These are phyloP conservation scores for Suhomyces choctaworum DNA, from an alignment of 1,139 yeast species.

Conservation along the genomic window DNA sequence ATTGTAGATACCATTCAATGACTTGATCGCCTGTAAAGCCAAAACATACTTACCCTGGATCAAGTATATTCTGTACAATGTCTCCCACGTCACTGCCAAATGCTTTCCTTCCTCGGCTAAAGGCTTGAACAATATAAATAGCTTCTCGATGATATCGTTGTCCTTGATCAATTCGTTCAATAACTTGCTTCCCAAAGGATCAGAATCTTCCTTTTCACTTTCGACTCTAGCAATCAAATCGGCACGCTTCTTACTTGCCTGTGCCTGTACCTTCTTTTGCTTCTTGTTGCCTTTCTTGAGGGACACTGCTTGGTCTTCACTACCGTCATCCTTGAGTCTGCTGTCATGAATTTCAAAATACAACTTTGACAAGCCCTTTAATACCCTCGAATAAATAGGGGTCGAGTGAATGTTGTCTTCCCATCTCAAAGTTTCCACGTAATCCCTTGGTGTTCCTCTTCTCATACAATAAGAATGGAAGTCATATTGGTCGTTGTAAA, in stretches of 20 bases:
- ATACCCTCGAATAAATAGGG: slow-evolving; percentile 70
- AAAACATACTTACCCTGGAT: slow-evolving; percentile 47
- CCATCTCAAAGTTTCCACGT: slow-evolving; percentile 76
- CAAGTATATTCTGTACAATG: slow-evolving; percentile 40
- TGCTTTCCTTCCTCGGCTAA: slow-evolving; percentile 38
- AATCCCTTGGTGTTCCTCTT: slow-evolving; percentile 86
- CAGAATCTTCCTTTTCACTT: slow-evolving; percentile 47
- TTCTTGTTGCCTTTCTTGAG: slow-evolving; percentile 30
- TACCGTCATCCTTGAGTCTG: slow-evolving; percentile 16
- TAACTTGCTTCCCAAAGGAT: slow-evolving; percentile 49
- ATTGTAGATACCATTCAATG: slow-evolving; percentile 33
- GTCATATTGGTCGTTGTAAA: slow-evolving; percentile 83
- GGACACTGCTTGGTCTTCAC: slow-evolving; percentile 21
- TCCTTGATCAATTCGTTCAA: slow-evolving; percentile 29
- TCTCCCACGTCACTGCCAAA: slow-evolving; percentile 37
- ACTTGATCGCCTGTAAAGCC: slow-evolving; percentile 46
- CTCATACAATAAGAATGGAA: slow-evolving; percentile 93
- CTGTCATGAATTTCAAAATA: slow-evolving; percentile 49
- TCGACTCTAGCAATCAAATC: slow-evolving; percentile 44
- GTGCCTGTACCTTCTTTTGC: slow-evolving; percentile 35
- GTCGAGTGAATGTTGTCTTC: slow-evolving; percentile 70
- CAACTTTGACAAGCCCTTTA: slow-evolving; percentile 62
- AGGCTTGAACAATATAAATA: slow-evolving; percentile 33
- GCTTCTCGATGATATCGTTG: slow-evolving; percentile 31
- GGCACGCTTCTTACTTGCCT: slow-evolving; percentile 37